Base-by-base conservation (phyloP, 2,329 filamentous ascomycete species). In the Colletotrichum sp. region DNA sequence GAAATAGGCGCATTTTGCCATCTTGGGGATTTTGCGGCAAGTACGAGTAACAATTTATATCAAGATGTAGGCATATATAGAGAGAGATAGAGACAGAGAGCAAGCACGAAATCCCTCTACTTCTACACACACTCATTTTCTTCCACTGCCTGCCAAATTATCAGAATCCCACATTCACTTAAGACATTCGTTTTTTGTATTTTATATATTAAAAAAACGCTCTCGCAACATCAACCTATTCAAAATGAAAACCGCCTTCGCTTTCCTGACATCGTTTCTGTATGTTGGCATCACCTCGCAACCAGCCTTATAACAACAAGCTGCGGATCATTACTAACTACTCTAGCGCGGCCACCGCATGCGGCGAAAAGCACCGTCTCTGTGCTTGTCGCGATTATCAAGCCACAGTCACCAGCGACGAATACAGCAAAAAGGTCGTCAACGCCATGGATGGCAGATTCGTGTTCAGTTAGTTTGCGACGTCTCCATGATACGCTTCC, bases 321-420 rank as follows among this genome's bases (percentile, higher is more conserved):
- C 0, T 21, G 44, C 3, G 9, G n/a, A 21, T 21, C 44, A 49
- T 1, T 4, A 49, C 6, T 52, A 52, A 52, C n/a, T 52, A 0
- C 6, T 52, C n/a, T 7, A 52, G 44, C 0, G 44, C 44, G n/a
- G 44, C 44, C 6, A 52, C n/a, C 44, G 44, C 44, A 52, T 3
- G 0, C 44, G 44, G 4, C 1, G 44, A 21, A 0, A 1, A 1
- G 44, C 44, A 52, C 44, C 44, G 44, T 21, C 44, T 52, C 44
- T 52, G 44, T 52, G 44, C 44, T 4, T 49, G 44, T 0, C 44
- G 44, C 5, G 44, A 49, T 13, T 0, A 21, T 0, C 0, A 1
- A 49, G 44, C 10, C 10, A 49, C 9, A 49, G 44, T 52, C 1
- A 52, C 44, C 44, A 52, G 44, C 44, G 44, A 52, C 0, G 44